These are phyloP conservation scores for Citrullus mucosospermus DNA, from an alignment of 306 rosid genomes.

Conservation along the genomic window DNA sequence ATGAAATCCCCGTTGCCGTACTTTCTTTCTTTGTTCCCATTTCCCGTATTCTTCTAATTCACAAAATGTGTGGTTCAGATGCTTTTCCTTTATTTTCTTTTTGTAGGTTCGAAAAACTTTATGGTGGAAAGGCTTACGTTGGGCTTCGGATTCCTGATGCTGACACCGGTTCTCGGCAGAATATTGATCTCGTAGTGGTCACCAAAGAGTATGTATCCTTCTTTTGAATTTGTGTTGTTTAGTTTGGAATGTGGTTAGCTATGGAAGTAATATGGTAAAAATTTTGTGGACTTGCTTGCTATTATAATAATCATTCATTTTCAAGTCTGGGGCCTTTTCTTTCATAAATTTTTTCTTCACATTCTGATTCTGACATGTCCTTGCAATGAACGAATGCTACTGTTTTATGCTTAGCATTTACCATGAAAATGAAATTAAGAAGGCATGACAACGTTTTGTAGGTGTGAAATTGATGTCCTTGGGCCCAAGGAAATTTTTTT, in stretches of 20 bases:
- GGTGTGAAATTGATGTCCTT: neutral
- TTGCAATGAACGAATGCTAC: neutral
- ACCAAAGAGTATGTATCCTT: constrained; percentile 34
- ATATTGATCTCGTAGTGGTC: constrained; percentile 57
- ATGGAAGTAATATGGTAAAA: neutral
- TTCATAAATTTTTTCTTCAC: neutral
- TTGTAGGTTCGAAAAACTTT: constrained; percentile 55
- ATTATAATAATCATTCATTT: neutral
- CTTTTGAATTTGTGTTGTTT: neutral
- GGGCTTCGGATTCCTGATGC: constrained; percentile 96
- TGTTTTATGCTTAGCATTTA: neutral
- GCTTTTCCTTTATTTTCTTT: neutral
- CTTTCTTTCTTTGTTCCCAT: neutral
- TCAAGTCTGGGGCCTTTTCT: neutral
- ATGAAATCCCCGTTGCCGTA: neutral
- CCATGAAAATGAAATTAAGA: neutral
- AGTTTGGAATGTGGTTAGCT: neutral
- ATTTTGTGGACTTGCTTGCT: neutral
- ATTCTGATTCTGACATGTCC: neutral
- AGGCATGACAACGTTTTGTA: neutral
- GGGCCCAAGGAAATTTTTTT: neutral
- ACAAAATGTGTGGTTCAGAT: neutral
- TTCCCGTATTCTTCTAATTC: neutral
- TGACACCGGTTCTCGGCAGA: constrained; percentile 57
- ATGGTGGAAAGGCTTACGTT: constrained; percentile 50